Conservation (phyloP, 2,329 filamentous ascomycete species). For the Drechslerella dactyloides region DNA sequence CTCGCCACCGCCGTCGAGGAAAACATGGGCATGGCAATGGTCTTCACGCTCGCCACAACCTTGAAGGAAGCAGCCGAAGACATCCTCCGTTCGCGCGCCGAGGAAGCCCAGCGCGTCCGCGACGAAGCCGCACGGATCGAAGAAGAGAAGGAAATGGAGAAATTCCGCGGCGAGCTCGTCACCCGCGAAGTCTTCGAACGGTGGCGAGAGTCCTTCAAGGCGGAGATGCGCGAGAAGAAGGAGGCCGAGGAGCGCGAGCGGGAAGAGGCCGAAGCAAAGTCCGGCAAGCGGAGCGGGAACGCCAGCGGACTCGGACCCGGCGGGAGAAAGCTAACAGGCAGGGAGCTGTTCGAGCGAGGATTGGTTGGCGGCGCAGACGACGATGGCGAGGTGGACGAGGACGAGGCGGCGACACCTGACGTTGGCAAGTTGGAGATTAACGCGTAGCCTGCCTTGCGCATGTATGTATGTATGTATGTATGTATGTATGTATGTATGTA, state of each 20-base stretch:
- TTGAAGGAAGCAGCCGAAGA: constrained; percentile 91
- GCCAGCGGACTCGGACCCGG: constrained; percentile 54
- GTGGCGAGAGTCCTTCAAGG: constrained; percentile 79
- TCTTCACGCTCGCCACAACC: constrained; percentile 86
- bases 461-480: too few species aligned
- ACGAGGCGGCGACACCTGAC: constrained; percentile 67
- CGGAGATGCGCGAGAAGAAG: constrained; percentile 79
- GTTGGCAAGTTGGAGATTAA: constrained; percentile 76
- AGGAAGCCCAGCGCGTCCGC: constrained; percentile 66
- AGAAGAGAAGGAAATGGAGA: constrained; percentile 92
- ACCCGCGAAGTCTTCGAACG: constrained; percentile 82
- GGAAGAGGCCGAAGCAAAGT: constrained; percentile 80
- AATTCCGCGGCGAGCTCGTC: constrained; percentile 90
- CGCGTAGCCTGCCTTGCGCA: constrained; percentile 58
- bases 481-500: background rate
- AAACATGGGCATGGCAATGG: constrained; percentile 95
- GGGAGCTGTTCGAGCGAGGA: constrained; percentile 78
- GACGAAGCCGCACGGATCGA: constrained; percentile 66
- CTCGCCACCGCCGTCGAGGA: constrained; percentile 81
- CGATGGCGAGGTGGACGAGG: constrained; percentile 71
- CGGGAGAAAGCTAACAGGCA: constrained; percentile 70
- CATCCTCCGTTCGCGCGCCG: constrained; percentile 75
- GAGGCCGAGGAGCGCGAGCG: constrained; percentile 75
- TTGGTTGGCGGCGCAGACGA: constrained; percentile 70
- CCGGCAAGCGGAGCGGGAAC: constrained; percentile 74